phyloP scores from a whole-genome alignment of 495 filamentous ascomycete genomes.

The Penicillium lagena region DNA sequence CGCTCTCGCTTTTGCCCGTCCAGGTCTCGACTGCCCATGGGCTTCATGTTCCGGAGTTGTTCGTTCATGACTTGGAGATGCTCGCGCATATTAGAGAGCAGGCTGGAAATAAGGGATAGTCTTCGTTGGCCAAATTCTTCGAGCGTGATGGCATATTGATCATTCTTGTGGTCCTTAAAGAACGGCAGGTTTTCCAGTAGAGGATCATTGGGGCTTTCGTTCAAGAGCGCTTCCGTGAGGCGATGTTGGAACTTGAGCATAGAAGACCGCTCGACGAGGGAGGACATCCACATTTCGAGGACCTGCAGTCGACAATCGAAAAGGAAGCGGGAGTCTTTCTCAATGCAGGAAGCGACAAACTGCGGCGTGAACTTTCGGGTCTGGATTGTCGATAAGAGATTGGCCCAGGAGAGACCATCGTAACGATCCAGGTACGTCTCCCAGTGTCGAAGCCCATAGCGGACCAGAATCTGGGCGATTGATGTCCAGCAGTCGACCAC shows the following conservation, averaged over 20 bases:
- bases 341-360: slow-evolving; percentile 54
- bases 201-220: slow-evolving; percentile 36
- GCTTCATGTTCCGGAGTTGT: too few species aligned
- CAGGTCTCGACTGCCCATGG: too few species aligned
- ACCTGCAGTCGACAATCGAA: slow-evolving; percentile 43
- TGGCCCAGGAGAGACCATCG: slow-evolving; percentile 52
- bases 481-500: slow-evolving; percentile 54
- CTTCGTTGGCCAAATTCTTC: slow-evolving; percentile 53
- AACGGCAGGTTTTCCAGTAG: slow-evolving; percentile 61
- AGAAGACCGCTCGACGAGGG: slow-evolving; percentile 59
- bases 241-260: slow-evolving; percentile 62
- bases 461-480: slow-evolving; percentile 47
- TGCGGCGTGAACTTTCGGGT: slow-evolving; percentile 56
- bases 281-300: slow-evolving; percentile 51
- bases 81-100: slow-evolving; percentile 62
- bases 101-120: slow-evolving; percentile 51
- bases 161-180: slow-evolving; percentile 27
- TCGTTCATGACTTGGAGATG: slow-evolving; percentile 23
- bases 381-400: slow-evolving; percentile 57
- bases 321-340: slow-evolving; percentile 34
- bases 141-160: slow-evolving; percentile 42
- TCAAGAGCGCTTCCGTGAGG: slow-evolving; percentile 52
- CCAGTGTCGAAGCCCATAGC: slow-evolving; percentile 43
- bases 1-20: too few species aligned
- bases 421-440: slow-evolving; percentile 51